Percentiles rank a stretch among this genome's conserved stretches.
Evolutionary conservation across 2,329 filamentous ascomycete species (phyloP).

Genomic region (Beauveria caledonica): DNA sequence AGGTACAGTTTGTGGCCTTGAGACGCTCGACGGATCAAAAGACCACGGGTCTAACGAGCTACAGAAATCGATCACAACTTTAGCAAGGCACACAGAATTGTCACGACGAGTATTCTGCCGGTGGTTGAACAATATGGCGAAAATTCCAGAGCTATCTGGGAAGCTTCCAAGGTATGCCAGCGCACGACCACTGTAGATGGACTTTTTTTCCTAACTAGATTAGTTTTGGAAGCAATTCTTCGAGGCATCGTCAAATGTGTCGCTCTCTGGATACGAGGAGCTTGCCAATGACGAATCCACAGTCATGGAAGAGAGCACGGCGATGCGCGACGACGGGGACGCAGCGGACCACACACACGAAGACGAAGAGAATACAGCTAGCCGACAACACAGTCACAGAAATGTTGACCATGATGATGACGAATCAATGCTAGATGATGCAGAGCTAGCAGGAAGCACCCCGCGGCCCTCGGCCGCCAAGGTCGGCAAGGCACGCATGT

Average conservation of each 20-base stretch:
- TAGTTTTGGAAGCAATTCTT: constrained; percentile 99
- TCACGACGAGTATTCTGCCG: constrained; percentile 86
- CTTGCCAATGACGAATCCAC: constrained; percentile 55
- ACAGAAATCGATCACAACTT: constrained; percentile 98
- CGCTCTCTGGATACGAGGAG: constrained; percentile 89
- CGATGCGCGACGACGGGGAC: constrained; percentile 47
- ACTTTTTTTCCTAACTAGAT: constrained; percentile 25
- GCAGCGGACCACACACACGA: constrained; percentile 31
- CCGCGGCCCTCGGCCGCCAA: constrained; percentile 49
- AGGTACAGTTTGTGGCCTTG: constrained; percentile 41
- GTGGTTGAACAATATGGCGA: constrained; percentile 93
- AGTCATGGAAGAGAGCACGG: constrained; percentile 42
- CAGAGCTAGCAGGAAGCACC: constrained; percentile 57
- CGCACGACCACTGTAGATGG: constrained; percentile 7
- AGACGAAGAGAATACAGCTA: constrained; percentile 28
- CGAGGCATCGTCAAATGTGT: constrained; percentile 95
- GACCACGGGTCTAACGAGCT: not conserved
- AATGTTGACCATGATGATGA: constrained; percentile 28
- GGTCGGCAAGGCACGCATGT: constrained; percentile 44
- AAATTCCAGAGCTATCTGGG: constrained; percentile 90
- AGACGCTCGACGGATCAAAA: too few species aligned
- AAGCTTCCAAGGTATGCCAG: constrained; percentile 74
- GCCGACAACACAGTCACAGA: constrained; percentile 18
- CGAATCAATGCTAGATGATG: constrained; percentile 62
- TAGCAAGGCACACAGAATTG: constrained; percentile 90